Conservation (phyloP, 2,329 filamentous ascomycete species). For the Curvularia spicifera region DNA sequence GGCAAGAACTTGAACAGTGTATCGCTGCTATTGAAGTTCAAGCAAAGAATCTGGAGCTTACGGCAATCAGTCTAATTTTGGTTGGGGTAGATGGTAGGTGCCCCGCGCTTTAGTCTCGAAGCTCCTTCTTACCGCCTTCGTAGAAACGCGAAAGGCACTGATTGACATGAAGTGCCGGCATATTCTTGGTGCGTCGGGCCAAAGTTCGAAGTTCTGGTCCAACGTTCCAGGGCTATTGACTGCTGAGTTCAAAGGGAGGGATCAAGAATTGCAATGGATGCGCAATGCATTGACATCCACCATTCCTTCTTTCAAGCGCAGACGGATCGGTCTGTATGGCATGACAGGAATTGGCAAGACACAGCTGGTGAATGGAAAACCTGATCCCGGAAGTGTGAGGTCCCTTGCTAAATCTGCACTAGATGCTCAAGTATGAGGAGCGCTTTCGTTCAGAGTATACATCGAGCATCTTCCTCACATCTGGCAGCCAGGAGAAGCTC, state of each 20-base stretch:
- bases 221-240: background rate
- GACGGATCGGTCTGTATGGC: background rate
- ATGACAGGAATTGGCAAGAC: background rate
- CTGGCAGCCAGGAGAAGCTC: background rate
- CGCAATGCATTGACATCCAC: background rate
- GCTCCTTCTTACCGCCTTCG: background rate
- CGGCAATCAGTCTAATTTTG: background rate
- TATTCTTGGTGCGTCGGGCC: background rate
- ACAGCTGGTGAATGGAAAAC: background rate
- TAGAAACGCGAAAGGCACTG: background rate
- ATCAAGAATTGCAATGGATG: background rate
- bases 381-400: background rate
- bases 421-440: background rate
- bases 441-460: background rate
- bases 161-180: background rate
- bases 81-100: background rate
- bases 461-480: constrained; percentile 1
- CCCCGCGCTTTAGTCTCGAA: background rate
- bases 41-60: background rate
- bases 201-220: background rate
- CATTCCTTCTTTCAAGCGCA: background rate
- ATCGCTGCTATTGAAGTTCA: background rate
- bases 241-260: background rate
- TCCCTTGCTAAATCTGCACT: background rate
- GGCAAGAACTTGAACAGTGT: background rate